These are phyloP conservation scores for Tricholoma saponaceum DNA, from an alignment of 768 basidiomycete species.

Conservation along the genomic window DNA sequence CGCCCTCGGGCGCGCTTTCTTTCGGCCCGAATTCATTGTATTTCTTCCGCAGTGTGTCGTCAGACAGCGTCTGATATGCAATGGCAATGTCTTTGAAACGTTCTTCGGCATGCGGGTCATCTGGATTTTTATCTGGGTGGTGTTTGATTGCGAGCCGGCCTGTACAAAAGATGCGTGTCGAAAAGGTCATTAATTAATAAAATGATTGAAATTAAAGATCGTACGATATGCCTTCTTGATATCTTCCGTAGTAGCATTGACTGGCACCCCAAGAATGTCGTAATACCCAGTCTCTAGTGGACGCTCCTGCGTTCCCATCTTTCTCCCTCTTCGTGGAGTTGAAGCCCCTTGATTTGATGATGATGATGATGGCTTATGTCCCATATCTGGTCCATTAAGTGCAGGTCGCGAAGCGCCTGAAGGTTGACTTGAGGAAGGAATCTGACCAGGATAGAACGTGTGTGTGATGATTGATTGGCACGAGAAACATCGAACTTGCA, in stretches of 20 bases:
- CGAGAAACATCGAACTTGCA: slow-evolving; percentile 66
- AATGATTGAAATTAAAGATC: slow-evolving; percentile 17
- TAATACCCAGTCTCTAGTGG: slow-evolving; percentile 92
- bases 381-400: slow-evolving; percentile 10
- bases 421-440: slow-evolving; percentile 29
- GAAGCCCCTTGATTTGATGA: slow-evolving; percentile 19
- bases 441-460: slow-evolving; percentile 64
- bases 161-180: slow-evolving; percentile 23
- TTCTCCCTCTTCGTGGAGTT: slow-evolving; percentile 50
- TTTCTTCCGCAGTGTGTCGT: slow-evolving; percentile 68
- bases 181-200: slow-evolving; percentile 2
- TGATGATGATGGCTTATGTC: slow-evolving; percentile 15
- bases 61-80: slow-evolving; percentile 84
- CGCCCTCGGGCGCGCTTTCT: slow-evolving; percentile 79
- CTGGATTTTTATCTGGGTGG: slow-evolving; percentile 90
- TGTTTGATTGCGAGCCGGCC: slow-evolving; percentile 85
- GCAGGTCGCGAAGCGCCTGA: not conserved
- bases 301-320: slow-evolving; percentile 85
- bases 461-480: slow-evolving; percentile 61
- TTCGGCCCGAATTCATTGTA: slow-evolving; percentile 92
- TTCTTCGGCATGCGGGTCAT: slow-evolving; percentile 81
- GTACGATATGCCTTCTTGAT: slow-evolving; percentile 89
- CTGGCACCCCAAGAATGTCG: slow-evolving; percentile 73
- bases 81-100: slow-evolving; percentile 90
- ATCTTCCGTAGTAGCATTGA: slow-evolving; percentile 76